Base-by-base conservation (phyloP, 2,329 filamentous ascomycete genomes). In the Cadophora luteo-olivacea region DNA sequence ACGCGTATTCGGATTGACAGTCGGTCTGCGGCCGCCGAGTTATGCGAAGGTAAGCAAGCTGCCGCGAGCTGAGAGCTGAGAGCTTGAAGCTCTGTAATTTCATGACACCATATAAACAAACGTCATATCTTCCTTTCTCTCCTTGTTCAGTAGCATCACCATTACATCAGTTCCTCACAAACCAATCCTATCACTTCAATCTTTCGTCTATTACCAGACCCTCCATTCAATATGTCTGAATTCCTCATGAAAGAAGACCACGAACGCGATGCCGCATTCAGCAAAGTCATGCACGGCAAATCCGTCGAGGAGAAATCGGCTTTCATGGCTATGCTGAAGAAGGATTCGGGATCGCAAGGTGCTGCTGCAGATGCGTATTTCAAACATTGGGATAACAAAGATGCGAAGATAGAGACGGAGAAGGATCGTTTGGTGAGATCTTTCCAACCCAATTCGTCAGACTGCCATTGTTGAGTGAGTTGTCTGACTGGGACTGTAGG, bases 311-410 rank as follows among this genome's bases (percentile, higher is more conserved):
- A 88, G 55, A 82, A 85, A 67, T 92, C 91, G 77, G 92, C 93
- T 75, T 87, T 97, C 75, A 83, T 87, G 75, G 92, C 95, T 76
- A 94, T 97, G 89, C 84, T 97, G 76, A 84, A 85, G 78, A 98
- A 99, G 84, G 90, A 96, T 80, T 83, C 85, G 77, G 83, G 84
- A 32, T 92, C 93, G 8, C 92, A 97, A 78, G 87, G 93, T 80
- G 90, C 90, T 60, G 93, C 93, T 58, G 87, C 94, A 33, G 92
- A 96, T 78, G 92, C 97, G 80, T 97, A 97, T 83, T 97, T 97
- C 85, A 97, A 97, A 86, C 94, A 97, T 80, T 97, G 92, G 92
- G 93, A 97, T 81, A 91, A 95, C 84, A 94, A 97, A 82, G 82
- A 84, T 57, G 91, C 84, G 58, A 89, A 86, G 71, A 87, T 90